phyloP scores from a whole-genome alignment of 2,329 filamentous ascomycete genomes.

The Dothiorella sarmentorum region DNA sequence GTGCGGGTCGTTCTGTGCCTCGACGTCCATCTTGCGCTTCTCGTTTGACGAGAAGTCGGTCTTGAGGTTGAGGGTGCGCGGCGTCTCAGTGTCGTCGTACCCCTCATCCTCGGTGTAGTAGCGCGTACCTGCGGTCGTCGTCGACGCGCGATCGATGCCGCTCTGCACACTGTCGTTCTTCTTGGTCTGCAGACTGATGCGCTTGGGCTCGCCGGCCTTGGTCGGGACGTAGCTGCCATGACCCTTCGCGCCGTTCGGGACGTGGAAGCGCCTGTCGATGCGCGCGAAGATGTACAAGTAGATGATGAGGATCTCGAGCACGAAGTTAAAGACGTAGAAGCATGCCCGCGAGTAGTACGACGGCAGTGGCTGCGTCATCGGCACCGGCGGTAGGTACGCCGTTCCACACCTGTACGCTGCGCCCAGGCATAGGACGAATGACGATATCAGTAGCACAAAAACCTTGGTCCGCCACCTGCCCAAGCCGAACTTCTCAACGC shows the following conservation, averaged over 20 bases:
- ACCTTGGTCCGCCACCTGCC: constrained; percentile 67
- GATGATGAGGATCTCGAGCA: constrained; percentile 68
- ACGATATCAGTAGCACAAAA: constrained; percentile 58
- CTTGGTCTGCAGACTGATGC: not conserved
- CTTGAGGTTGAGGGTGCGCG: constrained; percentile 12
- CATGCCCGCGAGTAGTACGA: constrained; percentile 69
- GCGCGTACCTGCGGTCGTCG: no score
- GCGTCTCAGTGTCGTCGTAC: constrained; percentile 4
- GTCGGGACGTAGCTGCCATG: constrained; percentile 45
- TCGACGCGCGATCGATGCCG: constrained; percentile 2
- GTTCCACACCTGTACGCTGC: constrained; percentile 66
- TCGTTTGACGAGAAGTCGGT: constrained; percentile 12
- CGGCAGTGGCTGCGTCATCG: constrained; percentile 53
- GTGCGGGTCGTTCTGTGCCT: constrained; percentile 9
- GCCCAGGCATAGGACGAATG: constrained; percentile 62
- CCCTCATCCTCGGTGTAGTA: no score
- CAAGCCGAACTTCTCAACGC: constrained; percentile 58
- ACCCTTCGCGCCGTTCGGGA: constrained; percentile 65
- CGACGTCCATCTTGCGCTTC: constrained; percentile 13
- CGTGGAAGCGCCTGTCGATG: constrained; percentile 71
- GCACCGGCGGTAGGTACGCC: constrained; percentile 47
- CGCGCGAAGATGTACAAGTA: constrained; percentile 63
- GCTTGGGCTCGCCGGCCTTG: not conserved
- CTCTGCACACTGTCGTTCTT: constrained; percentile 16
- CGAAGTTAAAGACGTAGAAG: constrained; percentile 80